Percentiles rank a stretch among this genome's conserved stretches.
Evolutionary conservation across 2,329 filamentous ascomycete species (phyloP).

Genomic region (Fusarium guadeloupense): DNA sequence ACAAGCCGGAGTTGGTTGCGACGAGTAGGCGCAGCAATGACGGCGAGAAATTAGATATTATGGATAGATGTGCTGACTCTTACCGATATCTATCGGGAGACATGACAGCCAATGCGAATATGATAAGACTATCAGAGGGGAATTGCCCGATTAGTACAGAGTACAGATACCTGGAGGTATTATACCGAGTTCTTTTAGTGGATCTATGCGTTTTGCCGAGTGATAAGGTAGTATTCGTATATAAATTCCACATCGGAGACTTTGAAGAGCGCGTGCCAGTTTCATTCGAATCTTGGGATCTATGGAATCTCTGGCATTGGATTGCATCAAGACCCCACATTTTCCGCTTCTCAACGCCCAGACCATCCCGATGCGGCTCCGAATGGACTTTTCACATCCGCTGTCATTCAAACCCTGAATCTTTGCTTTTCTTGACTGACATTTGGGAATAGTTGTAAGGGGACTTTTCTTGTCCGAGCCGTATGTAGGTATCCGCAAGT

Average conservation of each 20-base stretch:
- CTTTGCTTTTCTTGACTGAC: background rate
- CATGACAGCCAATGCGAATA: background rate
- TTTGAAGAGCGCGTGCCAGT: background rate
- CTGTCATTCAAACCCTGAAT: background rate
- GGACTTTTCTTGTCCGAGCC: too few relatives aligned
- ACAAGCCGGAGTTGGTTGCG: conserved; percentile 6
- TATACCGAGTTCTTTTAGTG: too few relatives aligned
- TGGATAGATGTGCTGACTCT: background rate
- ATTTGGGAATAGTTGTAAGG: too few relatives aligned
- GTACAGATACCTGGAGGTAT: too few relatives aligned
- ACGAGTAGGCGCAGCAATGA: background rate
- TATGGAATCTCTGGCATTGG: conserved; percentile 6
- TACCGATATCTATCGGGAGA: background rate
- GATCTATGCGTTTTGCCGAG: background rate
- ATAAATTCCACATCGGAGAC: background rate
- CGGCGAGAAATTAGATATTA: too few relatives aligned
- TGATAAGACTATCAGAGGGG: background rate
- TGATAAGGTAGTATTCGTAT: background rate
- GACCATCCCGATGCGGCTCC: conserved; percentile 17
- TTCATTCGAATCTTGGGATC: background rate
- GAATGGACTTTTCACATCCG: conserved; percentile 10
- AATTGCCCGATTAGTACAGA: too few relatives aligned
- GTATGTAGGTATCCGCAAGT: background rate
- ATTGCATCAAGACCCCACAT: conserved; percentile 16
- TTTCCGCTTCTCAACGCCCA: background rate